These are phyloP conservation scores for Hericium coralloides DNA, from an alignment of 768 basidiomycete genomes.

Conservation along the genomic window DNA sequence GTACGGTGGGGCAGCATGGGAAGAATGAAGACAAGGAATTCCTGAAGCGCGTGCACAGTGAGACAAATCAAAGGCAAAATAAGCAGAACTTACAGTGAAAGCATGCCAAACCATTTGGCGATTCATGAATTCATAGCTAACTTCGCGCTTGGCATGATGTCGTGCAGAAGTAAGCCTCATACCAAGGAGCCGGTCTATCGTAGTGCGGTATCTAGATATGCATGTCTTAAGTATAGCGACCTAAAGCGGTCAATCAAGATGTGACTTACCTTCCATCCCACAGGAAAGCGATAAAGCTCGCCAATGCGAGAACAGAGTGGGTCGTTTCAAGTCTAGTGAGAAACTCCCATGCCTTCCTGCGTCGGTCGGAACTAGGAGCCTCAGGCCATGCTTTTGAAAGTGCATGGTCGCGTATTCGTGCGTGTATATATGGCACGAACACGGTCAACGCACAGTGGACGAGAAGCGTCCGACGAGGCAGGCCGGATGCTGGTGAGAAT, in stretches of 20 bases:
- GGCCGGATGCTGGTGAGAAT: slow-evolving; percentile 42
- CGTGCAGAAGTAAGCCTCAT: slow-evolving; percentile 71
- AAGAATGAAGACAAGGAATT: slow-evolving; percentile 88
- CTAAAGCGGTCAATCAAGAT: background rate
- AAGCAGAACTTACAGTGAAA: slow-evolving; percentile 65
- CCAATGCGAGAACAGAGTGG: slow-evolving; percentile 50
- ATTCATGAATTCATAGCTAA: slow-evolving; percentile 99
- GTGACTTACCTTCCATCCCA: slow-evolving; percentile 74
- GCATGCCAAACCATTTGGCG: slow-evolving; percentile 99
- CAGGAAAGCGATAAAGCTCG: slow-evolving; percentile 79
- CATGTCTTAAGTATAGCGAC: background rate
- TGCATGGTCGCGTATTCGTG: slow-evolving; percentile 63
- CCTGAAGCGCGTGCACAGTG: slow-evolving; percentile 36
- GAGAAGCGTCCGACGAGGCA: slow-evolving; percentile 52
- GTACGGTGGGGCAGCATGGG: slow-evolving; percentile 71
- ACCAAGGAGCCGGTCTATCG: slow-evolving; percentile 68
- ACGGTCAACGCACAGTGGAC: slow-evolving; percentile 68
- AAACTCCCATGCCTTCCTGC: slow-evolving; percentile 64
- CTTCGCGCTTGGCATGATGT: slow-evolving; percentile 62
- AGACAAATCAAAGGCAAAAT: background rate
- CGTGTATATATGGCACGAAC: slow-evolving; percentile 70
- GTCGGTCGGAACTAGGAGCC: slow-evolving; percentile 67
- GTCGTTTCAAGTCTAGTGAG: slow-evolving; percentile 60
- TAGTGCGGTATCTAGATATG: slow-evolving; percentile 65
- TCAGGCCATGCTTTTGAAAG: slow-evolving; percentile 88